Evolutionary conservation across 768 basidiomycete species (phyloP).

Genomic region (Xerocomellus chrysenteron): DNA sequence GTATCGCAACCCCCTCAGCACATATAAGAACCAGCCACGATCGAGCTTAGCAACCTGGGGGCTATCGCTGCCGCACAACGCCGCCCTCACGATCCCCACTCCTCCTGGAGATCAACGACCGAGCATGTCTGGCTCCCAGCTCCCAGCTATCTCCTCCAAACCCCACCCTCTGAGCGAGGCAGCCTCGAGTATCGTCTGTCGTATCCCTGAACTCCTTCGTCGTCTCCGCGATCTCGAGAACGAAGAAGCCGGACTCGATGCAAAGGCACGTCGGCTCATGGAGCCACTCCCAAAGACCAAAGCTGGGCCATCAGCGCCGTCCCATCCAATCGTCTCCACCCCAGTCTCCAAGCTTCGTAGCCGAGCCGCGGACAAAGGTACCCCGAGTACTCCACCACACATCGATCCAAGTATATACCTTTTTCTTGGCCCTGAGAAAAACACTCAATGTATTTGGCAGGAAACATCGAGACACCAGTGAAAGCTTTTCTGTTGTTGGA

Average conservation of each 20-base stretch:
- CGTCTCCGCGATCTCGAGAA: conserved; percentile 21
- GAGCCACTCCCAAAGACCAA: not conserved
- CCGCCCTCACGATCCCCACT: not conserved
- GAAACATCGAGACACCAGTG: conserved; percentile 18
- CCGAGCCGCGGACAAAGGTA: not conserved
- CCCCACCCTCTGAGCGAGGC: conserved; percentile 8
- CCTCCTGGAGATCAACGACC: not conserved
- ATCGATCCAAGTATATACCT: conserved; percentile 10
- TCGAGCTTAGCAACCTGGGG: not conserved
- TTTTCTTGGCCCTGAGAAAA: not conserved
- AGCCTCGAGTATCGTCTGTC: conserved; percentile 11
- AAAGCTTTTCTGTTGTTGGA: conserved; percentile 20
- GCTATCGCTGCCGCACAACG: not conserved
- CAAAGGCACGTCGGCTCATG: conserved; percentile 13
- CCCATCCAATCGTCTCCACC: not conserved
- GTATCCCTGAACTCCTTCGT: conserved; percentile 18
- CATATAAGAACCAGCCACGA: conserved; percentile 11
- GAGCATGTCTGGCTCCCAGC: conserved; percentile 11
- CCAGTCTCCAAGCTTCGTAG: not conserved
- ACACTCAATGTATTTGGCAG: conserved; percentile 4
- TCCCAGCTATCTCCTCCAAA: not conserved
- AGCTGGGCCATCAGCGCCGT: not conserved
- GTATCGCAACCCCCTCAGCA: conserved; percentile 13
- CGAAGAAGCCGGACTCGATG: conserved; percentile 22
- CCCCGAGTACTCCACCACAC: conserved; percentile 3